Evolutionary conservation across 2,329 filamentous ascomycete species (phyloP), one percentile per base, ranked within the genome.

Genomic region (Chaetomiaceae sp.): DNA sequence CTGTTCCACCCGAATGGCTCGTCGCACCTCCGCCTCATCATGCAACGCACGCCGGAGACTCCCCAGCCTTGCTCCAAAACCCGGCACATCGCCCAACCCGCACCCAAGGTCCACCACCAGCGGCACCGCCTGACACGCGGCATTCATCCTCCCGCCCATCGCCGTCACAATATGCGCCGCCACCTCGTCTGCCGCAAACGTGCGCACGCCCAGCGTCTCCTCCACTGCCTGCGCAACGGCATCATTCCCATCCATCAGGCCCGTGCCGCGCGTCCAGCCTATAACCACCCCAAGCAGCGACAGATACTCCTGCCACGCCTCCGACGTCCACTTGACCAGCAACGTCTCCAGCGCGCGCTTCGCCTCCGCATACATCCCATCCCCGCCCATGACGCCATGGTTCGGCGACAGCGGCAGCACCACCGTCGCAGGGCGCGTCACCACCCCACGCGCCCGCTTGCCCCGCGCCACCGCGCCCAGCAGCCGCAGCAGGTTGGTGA

Each of bases 261-360:
- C 62, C 1, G 69, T 72, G 3, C 67, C 67, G 29, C 68, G 58
- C 6, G 69, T 72, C 69, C 69, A 72, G 9, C 69, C 69, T 38
- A 72, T 72, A 9, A 66, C 56, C 3, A 62, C 65, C 9, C 68
- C 69, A 42, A 65, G 68, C 4, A 72, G 51, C 1, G 60, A 61
- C 11, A 72, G 30, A 38, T 68, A 68, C 0, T 64, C 54, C 44
- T 48, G 32, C 68, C 67, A 70, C 34, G 51, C 50, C 46, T 70
- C 68, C 1, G 64, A 64, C 15, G 56, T 52, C 54, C 56, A 65
- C 22, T 58, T 59, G 32, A 65, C 60, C 12, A 69, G 50, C 8
- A 69, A 47, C 0, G 54, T 50, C 52, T 67, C 65, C 3, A 70
- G 57, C 0, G 56, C 68, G 2, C 70, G 55, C 54, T 72, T 73